Evolutionary conservation across 1,284 basidiomycete species (phyloP), one percentile per base, ranked within the genome.

Genomic region (Ceratobasidium sp.): DNA sequence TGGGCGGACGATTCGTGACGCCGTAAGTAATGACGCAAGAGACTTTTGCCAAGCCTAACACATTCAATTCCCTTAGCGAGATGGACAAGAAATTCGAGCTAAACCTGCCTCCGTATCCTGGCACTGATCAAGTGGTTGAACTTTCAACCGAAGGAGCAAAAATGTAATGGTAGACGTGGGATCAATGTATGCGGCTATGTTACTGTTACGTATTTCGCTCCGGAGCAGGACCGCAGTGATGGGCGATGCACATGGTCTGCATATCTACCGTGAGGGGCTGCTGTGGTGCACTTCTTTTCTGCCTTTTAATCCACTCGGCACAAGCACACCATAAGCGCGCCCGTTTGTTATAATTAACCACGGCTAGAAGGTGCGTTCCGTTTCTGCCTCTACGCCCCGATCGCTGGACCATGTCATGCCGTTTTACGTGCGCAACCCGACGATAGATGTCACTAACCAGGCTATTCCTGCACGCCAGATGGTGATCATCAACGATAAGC

Each of bases 1-100:
- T 98, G 1, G 96, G 95, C 1, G 97, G 97, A 0, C 85, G 97
- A 64, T 99, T 99, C 79, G 86, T 98, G 18, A 88, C 94, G 10
- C 91, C 86, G 93, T 96, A 76, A 77, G 88, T 82, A 60, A 26
- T n/a, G 41, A 59, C 32, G 16, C 23, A 5, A 2, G 4, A 6
- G 21, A 58, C 32, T 36, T 10, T 36, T 41, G 46, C 23, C 39
- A 43, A 26, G 52, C 30, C 14, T 48, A 58, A 21, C 69, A 21
- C 28, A 50, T 45, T 48, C 34, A 21, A 69, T 30, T 55, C 50
- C 75, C n/a, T n/a, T n/a, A 92, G 94, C 77, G 77, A 82, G 12
- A 76, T 96, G 76, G 91, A 87, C 59, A 85, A 91, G 76, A 92
- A 89, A 78, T 92, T 86, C 78, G 80, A 87, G 73, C 84, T 98